These are phyloP conservation scores for Geranium incanum DNA, from an alignment of 441 rosid species.

Conservation along the genomic window DNA sequence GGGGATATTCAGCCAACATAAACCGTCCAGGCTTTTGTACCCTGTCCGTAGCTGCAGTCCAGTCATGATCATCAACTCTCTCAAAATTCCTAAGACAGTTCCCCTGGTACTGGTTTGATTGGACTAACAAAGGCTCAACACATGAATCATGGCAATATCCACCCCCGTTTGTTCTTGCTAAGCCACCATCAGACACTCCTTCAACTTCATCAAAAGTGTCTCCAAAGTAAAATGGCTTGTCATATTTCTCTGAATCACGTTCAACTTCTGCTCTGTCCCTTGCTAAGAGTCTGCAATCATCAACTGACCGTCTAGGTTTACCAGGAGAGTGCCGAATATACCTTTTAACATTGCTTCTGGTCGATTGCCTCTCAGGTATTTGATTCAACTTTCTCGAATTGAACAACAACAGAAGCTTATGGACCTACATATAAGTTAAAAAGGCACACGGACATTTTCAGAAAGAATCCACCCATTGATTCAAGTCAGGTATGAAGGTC, in stretches of 20 bases:
- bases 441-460: not conserved
- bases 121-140: not conserved
- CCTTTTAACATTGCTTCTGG: slow-evolving; percentile 14
- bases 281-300: slow-evolving; percentile 10
- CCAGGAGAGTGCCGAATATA: slow-evolving; percentile 1
- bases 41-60: slow-evolving; percentile 17
- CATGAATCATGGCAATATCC: not conserved
- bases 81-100: slow-evolving; percentile 14
- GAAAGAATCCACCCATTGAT: slow-evolving; percentile 2
- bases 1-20: slow-evolving; percentile 21
- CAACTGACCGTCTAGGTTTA: slow-evolving; percentile 20
- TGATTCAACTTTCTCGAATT: slow-evolving; percentile 30
- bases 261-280: slow-evolving; percentile 15
- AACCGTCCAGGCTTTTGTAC: slow-evolving; percentile 13
- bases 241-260: slow-evolving; percentile 20
- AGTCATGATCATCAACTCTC: slow-evolving; percentile 20
- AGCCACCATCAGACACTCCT: not conserved
- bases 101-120: slow-evolving; percentile 15
- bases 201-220: not conserved
- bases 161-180: not conserved
- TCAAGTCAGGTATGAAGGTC: not conserved
- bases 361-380: slow-evolving; percentile 15
- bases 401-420: slow-evolving; percentile 40
- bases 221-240: slow-evolving; percentile 16
- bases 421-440: slow-evolving; percentile 30